A percentile compares a stretch with the other conserved stretches of the same genome.
Evolutionary conservation across 2,329 filamentous ascomycete genomes (phyloP).

Genomic region (Neopestalotiopsis clavispora): DNA sequence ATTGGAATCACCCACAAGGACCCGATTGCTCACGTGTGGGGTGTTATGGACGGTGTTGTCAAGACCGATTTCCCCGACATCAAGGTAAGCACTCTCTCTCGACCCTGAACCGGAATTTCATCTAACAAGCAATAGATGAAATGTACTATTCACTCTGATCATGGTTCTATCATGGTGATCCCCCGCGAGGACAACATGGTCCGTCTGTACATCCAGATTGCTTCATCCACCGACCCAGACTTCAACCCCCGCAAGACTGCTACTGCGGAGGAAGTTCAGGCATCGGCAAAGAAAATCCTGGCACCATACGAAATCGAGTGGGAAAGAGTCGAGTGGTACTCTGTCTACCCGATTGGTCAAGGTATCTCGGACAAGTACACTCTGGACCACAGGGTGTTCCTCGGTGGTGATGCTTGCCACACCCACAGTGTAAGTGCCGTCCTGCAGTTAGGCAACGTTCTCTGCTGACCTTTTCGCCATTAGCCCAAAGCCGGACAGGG

Average conservation of each 20-base stretch:
- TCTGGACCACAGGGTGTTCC: conserved; percentile 71
- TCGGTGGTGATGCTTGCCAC: conserved; percentile 80
- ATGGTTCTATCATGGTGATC: conserved; percentile 81
- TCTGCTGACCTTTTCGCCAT: conserved; percentile 40
- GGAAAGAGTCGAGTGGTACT: conserved; percentile 74
- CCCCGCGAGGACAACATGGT: conserved; percentile 73
- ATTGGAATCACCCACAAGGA: conserved; percentile 76
- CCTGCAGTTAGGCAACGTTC: neutral
- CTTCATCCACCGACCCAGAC: conserved; percentile 64
- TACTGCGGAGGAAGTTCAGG: conserved; percentile 67
- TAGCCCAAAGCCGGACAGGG: conserved; percentile 78
- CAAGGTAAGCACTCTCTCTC: conserved; percentile 52
- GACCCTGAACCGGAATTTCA: neutral
- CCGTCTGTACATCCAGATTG: conserved; percentile 72
- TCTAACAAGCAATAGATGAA: conserved; percentile 66
- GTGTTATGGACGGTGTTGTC: conserved; percentile 76
- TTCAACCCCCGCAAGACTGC: conserved; percentile 68
- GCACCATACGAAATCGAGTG: conserved; percentile 71
- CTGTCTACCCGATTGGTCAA: conserved; percentile 78
- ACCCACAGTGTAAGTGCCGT: conserved; percentile 68
- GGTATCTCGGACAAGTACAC: conserved; percentile 73
- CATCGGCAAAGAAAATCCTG: conserved; percentile 68
- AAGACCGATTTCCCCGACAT: conserved; percentile 79
- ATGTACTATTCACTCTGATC: conserved; percentile 75
- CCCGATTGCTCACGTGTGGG: conserved; percentile 74